Conservation (phyloP, 148 eudicot species). For the Nepenthes mirabilis region DNA sequence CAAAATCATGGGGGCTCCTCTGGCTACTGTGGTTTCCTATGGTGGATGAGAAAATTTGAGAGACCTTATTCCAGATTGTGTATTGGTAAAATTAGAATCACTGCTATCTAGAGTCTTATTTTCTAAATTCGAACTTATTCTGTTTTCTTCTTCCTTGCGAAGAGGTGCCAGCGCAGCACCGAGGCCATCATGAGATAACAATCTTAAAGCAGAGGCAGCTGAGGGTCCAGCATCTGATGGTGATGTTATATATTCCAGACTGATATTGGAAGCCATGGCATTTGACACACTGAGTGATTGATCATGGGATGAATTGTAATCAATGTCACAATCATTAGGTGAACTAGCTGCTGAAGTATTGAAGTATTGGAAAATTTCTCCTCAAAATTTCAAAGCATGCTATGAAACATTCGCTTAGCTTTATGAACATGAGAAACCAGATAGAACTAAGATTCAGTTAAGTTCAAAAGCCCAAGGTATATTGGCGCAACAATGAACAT, state of each 20-base stretch:
- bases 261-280: slow-evolving; percentile 8
- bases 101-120: slow-evolving; percentile 10
- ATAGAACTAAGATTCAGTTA: no score
- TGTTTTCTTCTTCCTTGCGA: slow-evolving; percentile 18
- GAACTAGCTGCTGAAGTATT: slow-evolving; percentile 21
- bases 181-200: slow-evolving; percentile 16
- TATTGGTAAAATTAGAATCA: slow-evolving; percentile 12
- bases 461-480: no score
- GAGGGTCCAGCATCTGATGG: slow-evolving; percentile 8
- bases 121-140: slow-evolving; percentile 10
- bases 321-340: slow-evolving; percentile 14
- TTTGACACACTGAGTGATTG: slow-evolving; percentile 12
- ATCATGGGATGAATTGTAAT: background rate
- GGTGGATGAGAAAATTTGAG: slow-evolving; percentile 23
- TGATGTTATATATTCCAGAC: slow-evolving; percentile 12
- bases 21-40: slow-evolving; percentile 22
- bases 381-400: slow-evolving; percentile 15
- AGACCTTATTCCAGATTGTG: slow-evolving; percentile 27
- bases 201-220: slow-evolving; percentile 12
- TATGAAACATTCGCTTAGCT: no score
- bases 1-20: background rate
- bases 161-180: slow-evolving; percentile 14
- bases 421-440: no score
- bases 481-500: no score
- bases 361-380: slow-evolving; percentile 43